Percentiles rank a stretch among this genome's conserved stretches.
These are phyloP conservation scores for Monilinia fructigena DNA, from an alignment of 2,329 filamentous ascomycete genomes.

Conservation along the genomic window DNA sequence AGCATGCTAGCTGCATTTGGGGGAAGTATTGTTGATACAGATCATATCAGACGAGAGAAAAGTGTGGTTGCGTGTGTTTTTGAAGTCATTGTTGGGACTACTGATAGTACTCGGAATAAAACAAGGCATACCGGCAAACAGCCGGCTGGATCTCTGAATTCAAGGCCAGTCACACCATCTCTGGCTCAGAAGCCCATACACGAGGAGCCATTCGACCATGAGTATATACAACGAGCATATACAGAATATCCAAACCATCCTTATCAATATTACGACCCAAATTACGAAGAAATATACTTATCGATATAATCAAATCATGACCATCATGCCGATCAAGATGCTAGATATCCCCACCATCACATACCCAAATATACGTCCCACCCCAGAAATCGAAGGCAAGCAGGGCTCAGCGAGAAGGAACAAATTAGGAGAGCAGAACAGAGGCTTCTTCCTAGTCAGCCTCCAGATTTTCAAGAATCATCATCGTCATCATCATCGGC, in stretches of 20 bases:
- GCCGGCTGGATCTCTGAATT: slow-evolving; percentile 28
- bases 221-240: slow-evolving; percentile 19
- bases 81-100: slow-evolving; percentile 83
- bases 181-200: slow-evolving; percentile 31
- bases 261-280: slow-evolving; percentile 39
- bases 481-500: slow-evolving; percentile 43
- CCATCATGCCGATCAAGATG: slow-evolving; percentile 41
- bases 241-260: slow-evolving; percentile 37
- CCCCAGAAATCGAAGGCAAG: slow-evolving; percentile 61
- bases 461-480: slow-evolving; percentile 50
- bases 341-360: slow-evolving; percentile 35
- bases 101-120: slow-evolving; percentile 58
- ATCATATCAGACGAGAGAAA: slow-evolving; percentile 81
- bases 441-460: slow-evolving; percentile 77
- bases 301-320: slow-evolving; percentile 33
- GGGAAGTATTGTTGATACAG: slow-evolving; percentile 80
- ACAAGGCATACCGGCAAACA: slow-evolving; percentile 33
- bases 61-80: slow-evolving; percentile 86
- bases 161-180: slow-evolving; percentile 26
- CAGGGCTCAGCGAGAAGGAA: slow-evolving; percentile 75
- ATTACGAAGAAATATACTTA: slow-evolving; percentile 38
- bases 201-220: slow-evolving; percentile 28
- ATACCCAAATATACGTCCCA: slow-evolving; percentile 53
- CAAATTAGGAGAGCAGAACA: slow-evolving; percentile 74
- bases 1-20: slow-evolving; percentile 54